These are phyloP conservation scores for Henningerozyma blattae DNA, from an alignment of 805 yeast species.

Conservation along the genomic window DNA sequence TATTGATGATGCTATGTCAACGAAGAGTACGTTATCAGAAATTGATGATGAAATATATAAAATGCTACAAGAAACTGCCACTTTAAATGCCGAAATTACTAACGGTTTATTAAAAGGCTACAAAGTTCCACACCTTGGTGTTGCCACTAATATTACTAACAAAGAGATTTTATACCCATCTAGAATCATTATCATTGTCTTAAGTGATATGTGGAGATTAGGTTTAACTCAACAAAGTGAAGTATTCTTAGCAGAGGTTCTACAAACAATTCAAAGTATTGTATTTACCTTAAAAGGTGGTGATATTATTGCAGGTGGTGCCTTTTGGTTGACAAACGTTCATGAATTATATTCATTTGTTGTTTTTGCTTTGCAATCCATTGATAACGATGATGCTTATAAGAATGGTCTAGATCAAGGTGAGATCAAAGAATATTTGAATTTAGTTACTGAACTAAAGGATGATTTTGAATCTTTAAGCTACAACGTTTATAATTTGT, in stretches of 20 bases:
- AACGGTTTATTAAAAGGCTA: constrained; percentile 77
- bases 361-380: constrained; percentile 86
- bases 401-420: constrained; percentile 77
- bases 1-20: constrained; percentile 16
- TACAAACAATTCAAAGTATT: constrained; percentile 74
- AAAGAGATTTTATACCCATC: constrained; percentile 95
- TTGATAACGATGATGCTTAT: constrained; percentile 69
- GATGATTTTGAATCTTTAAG: constrained; percentile 90
- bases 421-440: constrained; percentile 82
- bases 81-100: constrained; percentile 70
- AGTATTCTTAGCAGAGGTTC: constrained; percentile 77
- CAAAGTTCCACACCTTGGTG: constrained; percentile 76
- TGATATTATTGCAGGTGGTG: constrained; percentile 81
- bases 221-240: constrained; percentile 90
- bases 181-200: constrained; percentile 78
- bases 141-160: constrained; percentile 68
- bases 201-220: constrained; percentile 96
- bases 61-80: constrained; percentile 56
- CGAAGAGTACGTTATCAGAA: constrained; percentile 46
- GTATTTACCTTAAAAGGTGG: constrained; percentile 75
- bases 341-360: constrained; percentile 94
- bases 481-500: constrained; percentile 87
- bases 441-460: constrained; percentile 79
- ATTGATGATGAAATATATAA: constrained; percentile 67
- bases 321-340: constrained; percentile 94